Evolutionary conservation across 2,329 filamentous ascomycete genomes (phyloP).

Genomic region (Fusarium avenaceum): DNA sequence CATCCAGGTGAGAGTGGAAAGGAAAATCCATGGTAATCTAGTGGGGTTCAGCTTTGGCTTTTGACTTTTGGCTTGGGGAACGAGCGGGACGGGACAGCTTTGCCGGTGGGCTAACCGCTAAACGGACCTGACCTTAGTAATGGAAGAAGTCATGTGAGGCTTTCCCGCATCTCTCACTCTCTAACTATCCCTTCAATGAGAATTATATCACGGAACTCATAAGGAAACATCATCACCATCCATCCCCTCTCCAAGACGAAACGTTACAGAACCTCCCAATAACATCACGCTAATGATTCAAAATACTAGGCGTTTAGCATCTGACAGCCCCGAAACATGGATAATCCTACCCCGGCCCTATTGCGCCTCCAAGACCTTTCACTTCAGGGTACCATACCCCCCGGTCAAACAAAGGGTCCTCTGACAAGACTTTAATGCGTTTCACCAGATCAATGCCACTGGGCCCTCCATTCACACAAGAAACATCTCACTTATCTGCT

Average conservation of each 20-base stretch:
- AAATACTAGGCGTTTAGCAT: constrained; percentile 17
- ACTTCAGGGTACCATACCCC: constrained; percentile 4
- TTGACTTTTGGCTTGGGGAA: constrained; percentile 8
- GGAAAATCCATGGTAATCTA: not conserved
- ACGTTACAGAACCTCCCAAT: constrained; percentile 22
- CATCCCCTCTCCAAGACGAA: constrained; percentile 26
- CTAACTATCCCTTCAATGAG: too few relatives aligned
- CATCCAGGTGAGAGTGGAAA: constrained; percentile 20
- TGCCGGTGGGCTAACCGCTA: not conserved
- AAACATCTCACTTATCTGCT: not conserved
- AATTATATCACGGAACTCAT: not conserved
- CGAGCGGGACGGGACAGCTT: constrained; percentile 36
- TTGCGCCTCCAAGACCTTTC: too few relatives aligned
- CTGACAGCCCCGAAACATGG: constrained; percentile 30
- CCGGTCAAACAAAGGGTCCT: constrained; percentile 27
- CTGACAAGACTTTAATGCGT: constrained; percentile 17
- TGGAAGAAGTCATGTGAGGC: too few relatives aligned
- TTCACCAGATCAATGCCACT: constrained; percentile 17
- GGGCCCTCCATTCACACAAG: not conserved
- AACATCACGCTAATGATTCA: constrained; percentile 28
- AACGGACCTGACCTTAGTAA: not conserved
- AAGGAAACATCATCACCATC: constrained; percentile 24
- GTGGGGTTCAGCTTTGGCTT: constrained; percentile 17
- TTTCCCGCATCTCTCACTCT: too few relatives aligned
- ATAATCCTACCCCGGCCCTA: constrained; percentile 10